Conservation (phyloP, 2,329 filamentous ascomycete genomes). For the Harringtonia lauricola region DNA sequence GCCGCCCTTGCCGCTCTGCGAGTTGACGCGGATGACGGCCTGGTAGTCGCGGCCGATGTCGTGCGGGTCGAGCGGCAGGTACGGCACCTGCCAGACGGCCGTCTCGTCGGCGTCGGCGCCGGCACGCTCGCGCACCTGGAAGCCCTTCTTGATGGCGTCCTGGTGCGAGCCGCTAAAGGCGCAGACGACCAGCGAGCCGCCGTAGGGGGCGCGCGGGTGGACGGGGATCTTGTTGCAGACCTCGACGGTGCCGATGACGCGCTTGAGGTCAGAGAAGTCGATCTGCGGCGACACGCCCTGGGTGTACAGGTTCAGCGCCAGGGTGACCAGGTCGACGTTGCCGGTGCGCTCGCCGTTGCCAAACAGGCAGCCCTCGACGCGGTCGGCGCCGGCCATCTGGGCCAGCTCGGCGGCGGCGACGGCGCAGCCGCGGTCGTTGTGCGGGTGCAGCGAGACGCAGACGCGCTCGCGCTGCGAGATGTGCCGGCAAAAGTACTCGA, state of each 20-base stretch:
- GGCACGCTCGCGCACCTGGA: constrained; percentile 56
- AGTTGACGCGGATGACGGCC: constrained; percentile 95
- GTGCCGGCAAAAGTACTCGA: constrained; percentile 87
- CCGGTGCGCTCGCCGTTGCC: constrained; percentile 93
- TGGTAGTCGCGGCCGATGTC: constrained; percentile 97
- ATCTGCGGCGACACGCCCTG: constrained; percentile 78
- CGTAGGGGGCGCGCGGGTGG: constrained; percentile 82
- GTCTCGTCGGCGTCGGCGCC: constrained; percentile 46
- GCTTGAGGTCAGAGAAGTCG: constrained; percentile 83
- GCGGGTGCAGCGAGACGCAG: constrained; percentile 80
- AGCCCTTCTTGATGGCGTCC: constrained; percentile 92
- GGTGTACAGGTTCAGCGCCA: constrained; percentile 89
- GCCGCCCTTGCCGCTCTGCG: constrained; percentile 88
- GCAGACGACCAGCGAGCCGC: constrained; percentile 81
- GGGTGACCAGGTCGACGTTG: constrained; percentile 88
- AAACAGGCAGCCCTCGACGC: constrained; percentile 89
- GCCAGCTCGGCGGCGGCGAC: constrained; percentile 84
- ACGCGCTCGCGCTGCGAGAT: constrained; percentile 80
- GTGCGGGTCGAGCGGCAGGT: constrained; percentile 82
- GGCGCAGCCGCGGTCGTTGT: constrained; percentile 88
- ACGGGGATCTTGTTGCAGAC: constrained; percentile 91
- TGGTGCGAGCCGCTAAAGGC: constrained; percentile 90
- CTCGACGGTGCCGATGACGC: constrained; percentile 82
- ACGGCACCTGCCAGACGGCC: constrained; percentile 68
- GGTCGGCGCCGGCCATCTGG: constrained; percentile 91